Evolutionary conservation across 225 moss, liverwort and hornwort genomes (phyloP).

Genomic region (Thuidium tamariscinum): DNA sequence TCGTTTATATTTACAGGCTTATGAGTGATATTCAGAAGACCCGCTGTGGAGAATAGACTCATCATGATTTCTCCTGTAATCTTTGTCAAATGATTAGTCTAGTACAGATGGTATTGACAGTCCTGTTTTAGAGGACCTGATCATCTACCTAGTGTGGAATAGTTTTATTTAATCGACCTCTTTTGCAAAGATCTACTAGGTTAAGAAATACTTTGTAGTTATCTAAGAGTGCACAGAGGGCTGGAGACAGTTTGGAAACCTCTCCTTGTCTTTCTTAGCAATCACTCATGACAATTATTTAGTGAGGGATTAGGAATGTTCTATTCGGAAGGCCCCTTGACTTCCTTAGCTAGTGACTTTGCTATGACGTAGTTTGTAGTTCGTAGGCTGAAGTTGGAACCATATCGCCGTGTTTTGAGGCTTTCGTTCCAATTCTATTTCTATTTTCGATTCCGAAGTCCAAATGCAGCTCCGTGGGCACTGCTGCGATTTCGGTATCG

Average conservation of each 20-base stretch:
- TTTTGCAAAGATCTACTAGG: slow-evolving; percentile 10
- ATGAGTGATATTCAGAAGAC: slow-evolving; percentile 2
- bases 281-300: slow-evolving; percentile 6
- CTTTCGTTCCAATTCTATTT: slow-evolving; percentile 12
- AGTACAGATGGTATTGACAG: background rate
- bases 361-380: background rate
- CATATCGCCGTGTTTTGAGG: slow-evolving; percentile 34
- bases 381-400: slow-evolving; percentile 18
- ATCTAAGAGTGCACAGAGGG: background rate
- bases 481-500: slow-evolving; percentile 5
- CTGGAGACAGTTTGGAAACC: background rate
- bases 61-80: slow-evolving; percentile 4
- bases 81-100: slow-evolving; percentile 1
- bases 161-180: slow-evolving; percentile 2
- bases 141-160: background rate
- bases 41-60: slow-evolving; percentile 3
- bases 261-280: background rate
- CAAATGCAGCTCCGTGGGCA: slow-evolving; percentile 9
- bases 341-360: background rate
- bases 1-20: slow-evolving; percentile 13
- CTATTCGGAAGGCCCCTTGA: background rate
- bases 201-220: background rate
- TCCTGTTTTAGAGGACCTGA: background rate
- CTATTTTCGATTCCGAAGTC: slow-evolving; percentile 2
- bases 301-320: background rate